phyloP scores from a whole-genome alignment of 73 alveolate genomes.

The Blepharisma stoltei region DNA sequence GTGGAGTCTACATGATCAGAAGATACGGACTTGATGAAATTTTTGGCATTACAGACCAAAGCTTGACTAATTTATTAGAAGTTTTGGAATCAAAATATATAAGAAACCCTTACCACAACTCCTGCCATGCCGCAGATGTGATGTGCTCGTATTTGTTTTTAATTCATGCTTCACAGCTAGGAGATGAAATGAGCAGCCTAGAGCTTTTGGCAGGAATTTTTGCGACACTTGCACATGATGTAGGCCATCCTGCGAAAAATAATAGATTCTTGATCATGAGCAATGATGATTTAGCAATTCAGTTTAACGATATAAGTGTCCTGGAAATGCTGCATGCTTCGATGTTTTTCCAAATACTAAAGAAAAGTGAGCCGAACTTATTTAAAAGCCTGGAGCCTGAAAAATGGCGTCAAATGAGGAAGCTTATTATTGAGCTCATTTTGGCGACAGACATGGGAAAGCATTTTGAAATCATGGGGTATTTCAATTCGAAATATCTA shows the following conservation, averaged over 20 bases:
- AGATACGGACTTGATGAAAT: background rate
- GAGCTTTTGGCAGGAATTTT: slow-evolving; percentile 35
- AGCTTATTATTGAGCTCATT: slow-evolving; percentile 68
- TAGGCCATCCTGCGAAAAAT: slow-evolving; percentile 56
- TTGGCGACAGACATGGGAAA: slow-evolving; percentile 89
- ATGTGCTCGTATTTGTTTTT: slow-evolving; percentile 44
- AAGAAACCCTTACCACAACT: slow-evolving; percentile 57
- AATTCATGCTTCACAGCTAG: slow-evolving; percentile 23
- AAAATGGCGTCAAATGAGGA: slow-evolving; percentile 55
- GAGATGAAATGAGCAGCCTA: slow-evolving; percentile 16
- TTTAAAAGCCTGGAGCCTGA: slow-evolving; percentile 49
- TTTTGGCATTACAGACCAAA: background rate
- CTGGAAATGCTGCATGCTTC: slow-evolving; percentile 64
- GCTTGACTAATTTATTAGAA: background rate
- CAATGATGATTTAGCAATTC: slow-evolving; percentile 42
- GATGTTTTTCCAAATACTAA: slow-evolving; percentile 55
- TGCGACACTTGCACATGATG: slow-evolving; percentile 37
- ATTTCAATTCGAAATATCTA: slow-evolving; percentile 32
- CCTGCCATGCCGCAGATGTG: slow-evolving; percentile 74
- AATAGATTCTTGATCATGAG: slow-evolving; percentile 41
- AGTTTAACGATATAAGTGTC: slow-evolving; percentile 53
- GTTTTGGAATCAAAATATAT: background rate
- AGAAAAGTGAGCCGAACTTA: slow-evolving; percentile 54
- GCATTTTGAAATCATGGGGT: slow-evolving; percentile 50
- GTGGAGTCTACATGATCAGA: background rate